Conservation (phyloP, 2,329 filamentous ascomycete genomes). For the Ramularia collo-cygni region DNA sequence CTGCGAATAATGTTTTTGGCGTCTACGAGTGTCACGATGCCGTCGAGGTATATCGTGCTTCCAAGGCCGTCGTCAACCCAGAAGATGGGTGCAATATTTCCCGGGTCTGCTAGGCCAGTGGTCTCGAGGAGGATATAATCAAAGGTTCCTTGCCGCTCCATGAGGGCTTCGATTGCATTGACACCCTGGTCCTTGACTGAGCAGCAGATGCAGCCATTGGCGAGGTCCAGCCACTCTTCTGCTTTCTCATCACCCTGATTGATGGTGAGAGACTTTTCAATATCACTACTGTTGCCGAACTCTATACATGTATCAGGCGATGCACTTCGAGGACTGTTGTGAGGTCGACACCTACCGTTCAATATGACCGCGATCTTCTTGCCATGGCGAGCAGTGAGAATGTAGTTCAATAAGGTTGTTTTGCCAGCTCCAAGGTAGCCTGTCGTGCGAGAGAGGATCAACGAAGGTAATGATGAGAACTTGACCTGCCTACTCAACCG, state of each 20-base stretch:
- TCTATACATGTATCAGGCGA: conserved; percentile 19
- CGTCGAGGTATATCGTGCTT: conserved; percentile 92
- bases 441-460: conserved; percentile 30
- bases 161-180: conserved; percentile 88
- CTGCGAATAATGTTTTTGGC: conserved; percentile 83
- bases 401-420: conserved; percentile 92
- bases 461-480: background rate
- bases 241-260: conserved; percentile 68
- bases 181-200: conserved; percentile 96
- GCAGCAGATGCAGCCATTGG: conserved; percentile 96
- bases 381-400: conserved; percentile 87
- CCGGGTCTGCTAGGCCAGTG: conserved; percentile 88
- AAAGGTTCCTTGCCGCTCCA: conserved; percentile 88
- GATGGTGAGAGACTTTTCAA: conserved; percentile 91
- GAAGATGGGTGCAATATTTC: conserved; percentile 91
- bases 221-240: conserved; percentile 91
- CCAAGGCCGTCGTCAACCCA: conserved; percentile 96
- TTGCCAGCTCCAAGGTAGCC: conserved; percentile 95
- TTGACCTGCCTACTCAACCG: background rate
- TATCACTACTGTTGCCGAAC: conserved; percentile 60
- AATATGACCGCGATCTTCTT: conserved; percentile 98
- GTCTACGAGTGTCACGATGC: conserved; percentile 92
- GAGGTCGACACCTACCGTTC: conserved; percentile 55
- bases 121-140: conserved; percentile 98
- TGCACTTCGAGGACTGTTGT: background rate